Evolutionary conservation across 768 basidiomycete species (phyloP).

Genomic region (Leccinum disarticulatum): DNA sequence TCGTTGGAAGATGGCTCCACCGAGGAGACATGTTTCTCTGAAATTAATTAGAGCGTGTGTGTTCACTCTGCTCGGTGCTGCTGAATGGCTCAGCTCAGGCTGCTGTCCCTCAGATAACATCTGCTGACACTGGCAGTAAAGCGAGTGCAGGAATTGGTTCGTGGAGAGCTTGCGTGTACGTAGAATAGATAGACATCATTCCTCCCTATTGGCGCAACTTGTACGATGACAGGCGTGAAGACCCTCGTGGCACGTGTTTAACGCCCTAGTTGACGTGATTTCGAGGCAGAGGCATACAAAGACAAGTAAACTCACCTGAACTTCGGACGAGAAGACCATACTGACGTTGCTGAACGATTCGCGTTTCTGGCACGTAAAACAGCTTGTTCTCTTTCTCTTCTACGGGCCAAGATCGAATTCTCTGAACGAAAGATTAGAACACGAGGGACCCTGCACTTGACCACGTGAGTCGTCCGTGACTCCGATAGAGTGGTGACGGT

Average conservation of each 20-base stretch:
- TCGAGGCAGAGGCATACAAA: slow-evolving; percentile 3
- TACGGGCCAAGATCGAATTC: neutral
- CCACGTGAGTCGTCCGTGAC: slow-evolving; percentile 28
- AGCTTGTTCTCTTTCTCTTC: neutral
- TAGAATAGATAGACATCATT: slow-evolving; percentile 19
- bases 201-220: slow-evolving; percentile 9
- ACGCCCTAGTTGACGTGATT: slow-evolving; percentile 13
- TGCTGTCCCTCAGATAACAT: slow-evolving; percentile 1
- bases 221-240: slow-evolving; percentile 4
- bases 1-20: slow-evolving; percentile 20
- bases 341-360: neutral
- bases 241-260: slow-evolving; percentile 22
- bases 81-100: slow-evolving; percentile 6
- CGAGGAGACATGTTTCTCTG: slow-evolving; percentile 28
- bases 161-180: slow-evolving; percentile 7
- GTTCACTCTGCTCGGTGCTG: slow-evolving; percentile 16
- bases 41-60: slow-evolving; percentile 27
- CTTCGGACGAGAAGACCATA: neutral
- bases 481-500: slow-evolving; percentile 16
- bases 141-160: neutral
- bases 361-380: slow-evolving; percentile 22
- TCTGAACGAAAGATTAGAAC: slow-evolving; percentile 14
- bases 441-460: slow-evolving; percentile 26
- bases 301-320: neutral
- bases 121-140: slow-evolving; percentile 1